Conservation (phyloP, 2,329 filamentous ascomycete species). For the Apiospora saccharicola region DNA sequence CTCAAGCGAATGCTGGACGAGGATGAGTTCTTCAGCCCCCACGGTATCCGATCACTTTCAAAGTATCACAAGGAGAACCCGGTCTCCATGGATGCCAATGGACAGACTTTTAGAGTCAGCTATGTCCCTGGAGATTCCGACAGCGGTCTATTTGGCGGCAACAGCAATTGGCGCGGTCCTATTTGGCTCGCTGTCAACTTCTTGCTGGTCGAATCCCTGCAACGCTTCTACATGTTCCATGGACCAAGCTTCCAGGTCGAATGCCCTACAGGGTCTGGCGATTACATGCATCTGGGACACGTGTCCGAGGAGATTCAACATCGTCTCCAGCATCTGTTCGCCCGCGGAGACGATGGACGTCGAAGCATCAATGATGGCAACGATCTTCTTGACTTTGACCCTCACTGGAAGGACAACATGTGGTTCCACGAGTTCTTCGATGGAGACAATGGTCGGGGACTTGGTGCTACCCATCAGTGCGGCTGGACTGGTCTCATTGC, state of each 20-base stretch:
- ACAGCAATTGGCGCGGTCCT: conserved; percentile 97
- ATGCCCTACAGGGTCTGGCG: conserved; percentile 91
- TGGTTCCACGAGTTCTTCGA: conserved; percentile 99
- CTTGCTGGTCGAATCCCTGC: conserved; percentile 89
- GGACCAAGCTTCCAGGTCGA: conserved; percentile 88
- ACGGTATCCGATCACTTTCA: conserved; percentile 91
- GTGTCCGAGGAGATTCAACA: conserved; percentile 96
- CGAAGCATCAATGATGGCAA: conserved; percentile 88
- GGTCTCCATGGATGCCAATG: conserved; percentile 95
- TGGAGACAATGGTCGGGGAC: conserved; percentile 85
- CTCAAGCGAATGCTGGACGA: conserved; percentile 92
- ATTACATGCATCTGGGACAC: conserved; percentile 94
- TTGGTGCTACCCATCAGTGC: conserved; percentile 93
- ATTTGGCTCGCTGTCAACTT: conserved; percentile 98
- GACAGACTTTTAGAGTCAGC: conserved; percentile 83
- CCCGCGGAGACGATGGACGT: conserved; percentile 81
- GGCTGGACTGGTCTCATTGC: conserved; percentile 97
- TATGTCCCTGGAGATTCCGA: conserved; percentile 97
- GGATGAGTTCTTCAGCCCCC: conserved; percentile 88
- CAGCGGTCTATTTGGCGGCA: conserved; percentile 92
- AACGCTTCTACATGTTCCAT: conserved; percentile 96
- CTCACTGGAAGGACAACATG: conserved; percentile 90
- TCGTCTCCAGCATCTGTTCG: conserved; percentile 90
- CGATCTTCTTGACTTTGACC: conserved; percentile 87
- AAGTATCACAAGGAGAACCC: conserved; percentile 91